These are phyloP conservation scores for Citrus sp. DNA, from an alignment of 345 rosid genomes.

Conservation along the genomic window DNA sequence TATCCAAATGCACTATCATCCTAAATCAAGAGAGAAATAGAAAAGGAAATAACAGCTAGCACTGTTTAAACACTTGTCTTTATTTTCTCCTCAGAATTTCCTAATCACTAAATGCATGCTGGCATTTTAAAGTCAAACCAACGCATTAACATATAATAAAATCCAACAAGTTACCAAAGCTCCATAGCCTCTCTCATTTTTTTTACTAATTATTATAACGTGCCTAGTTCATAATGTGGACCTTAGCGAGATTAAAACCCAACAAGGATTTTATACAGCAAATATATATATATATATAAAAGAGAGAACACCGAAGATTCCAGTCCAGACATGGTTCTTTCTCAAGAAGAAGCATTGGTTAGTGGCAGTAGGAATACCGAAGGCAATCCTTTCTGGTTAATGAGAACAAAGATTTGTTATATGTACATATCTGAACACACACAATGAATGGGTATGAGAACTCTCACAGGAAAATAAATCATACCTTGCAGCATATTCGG, in stretches of 20 bases:
- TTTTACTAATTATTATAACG: not conserved
- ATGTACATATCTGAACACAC: not conserved
- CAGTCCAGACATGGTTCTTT: not conserved
- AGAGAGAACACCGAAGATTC: not conserved
- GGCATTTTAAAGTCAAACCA: not conserved
- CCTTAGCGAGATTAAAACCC: not conserved
- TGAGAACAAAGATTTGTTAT: not conserved
- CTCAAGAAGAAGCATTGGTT: not conserved
- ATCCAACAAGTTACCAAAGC: not conserved
- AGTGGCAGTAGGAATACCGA: not conserved
- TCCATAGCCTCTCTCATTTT: not conserved
- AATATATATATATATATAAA: not conserved
- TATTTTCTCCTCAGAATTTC: not conserved
- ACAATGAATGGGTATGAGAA: not conserved
- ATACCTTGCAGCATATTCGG: conserved; percentile 97
- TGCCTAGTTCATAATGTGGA: not conserved
- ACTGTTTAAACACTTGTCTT: not conserved
- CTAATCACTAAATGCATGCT: not conserved
- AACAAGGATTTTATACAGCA: not conserved
- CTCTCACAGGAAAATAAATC: conserved; percentile 13
- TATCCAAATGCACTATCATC: not conserved
- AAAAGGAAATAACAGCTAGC: not conserved
- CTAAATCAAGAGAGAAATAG: not conserved
- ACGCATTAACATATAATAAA: not conserved
- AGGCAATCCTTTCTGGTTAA: not conserved